Evolutionary conservation across 2,329 filamentous ascomycete species (phyloP).

Genomic region (Thelonectria rubi): DNA sequence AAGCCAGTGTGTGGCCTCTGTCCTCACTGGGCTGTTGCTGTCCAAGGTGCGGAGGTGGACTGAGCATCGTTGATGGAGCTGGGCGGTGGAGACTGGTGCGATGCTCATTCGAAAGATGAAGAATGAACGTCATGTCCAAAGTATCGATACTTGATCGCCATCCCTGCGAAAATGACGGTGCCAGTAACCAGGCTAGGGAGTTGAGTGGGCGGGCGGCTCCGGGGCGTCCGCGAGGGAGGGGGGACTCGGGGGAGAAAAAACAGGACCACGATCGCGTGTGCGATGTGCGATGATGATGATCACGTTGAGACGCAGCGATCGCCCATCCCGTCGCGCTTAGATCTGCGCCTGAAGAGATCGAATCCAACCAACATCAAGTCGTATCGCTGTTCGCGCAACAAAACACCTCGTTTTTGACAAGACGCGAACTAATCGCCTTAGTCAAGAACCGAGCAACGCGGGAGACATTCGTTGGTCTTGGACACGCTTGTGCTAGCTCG

Average conservation of each 20-base stretch:
- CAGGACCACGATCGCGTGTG: constrained; percentile 16
- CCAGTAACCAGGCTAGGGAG: neutral
- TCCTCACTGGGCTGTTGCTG: constrained; percentile 1
- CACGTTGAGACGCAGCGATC: constrained; percentile 5
- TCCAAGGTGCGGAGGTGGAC: constrained; percentile 25
- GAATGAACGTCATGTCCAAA: constrained; percentile 20
- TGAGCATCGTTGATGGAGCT: constrained; percentile 34
- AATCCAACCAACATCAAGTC: constrained; percentile 27
- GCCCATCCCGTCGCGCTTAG: constrained; percentile 27
- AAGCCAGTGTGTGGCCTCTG: neutral
- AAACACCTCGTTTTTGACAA: constrained; percentile 8
- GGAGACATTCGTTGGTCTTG: constrained; percentile 6
- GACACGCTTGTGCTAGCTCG: constrained; percentile 12
- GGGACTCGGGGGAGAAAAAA: neutral
- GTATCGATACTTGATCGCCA: constrained; percentile 23
- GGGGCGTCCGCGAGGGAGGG: constrained; percentile 11
- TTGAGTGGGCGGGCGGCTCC: constrained; percentile 19
- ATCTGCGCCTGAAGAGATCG: constrained; percentile 7
- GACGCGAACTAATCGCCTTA: constrained; percentile 9
- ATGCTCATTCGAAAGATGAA: constrained; percentile 25
- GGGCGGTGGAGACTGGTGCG: constrained; percentile 28
- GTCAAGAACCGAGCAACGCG: constrained; percentile 16
- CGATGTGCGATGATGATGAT: constrained; percentile 24
- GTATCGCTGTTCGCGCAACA: constrained; percentile 19
- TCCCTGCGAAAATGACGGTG: neutral